phyloP scores from a whole-genome alignment of 192 early-diverging fungal species.

The Phycomyces nitens region DNA sequence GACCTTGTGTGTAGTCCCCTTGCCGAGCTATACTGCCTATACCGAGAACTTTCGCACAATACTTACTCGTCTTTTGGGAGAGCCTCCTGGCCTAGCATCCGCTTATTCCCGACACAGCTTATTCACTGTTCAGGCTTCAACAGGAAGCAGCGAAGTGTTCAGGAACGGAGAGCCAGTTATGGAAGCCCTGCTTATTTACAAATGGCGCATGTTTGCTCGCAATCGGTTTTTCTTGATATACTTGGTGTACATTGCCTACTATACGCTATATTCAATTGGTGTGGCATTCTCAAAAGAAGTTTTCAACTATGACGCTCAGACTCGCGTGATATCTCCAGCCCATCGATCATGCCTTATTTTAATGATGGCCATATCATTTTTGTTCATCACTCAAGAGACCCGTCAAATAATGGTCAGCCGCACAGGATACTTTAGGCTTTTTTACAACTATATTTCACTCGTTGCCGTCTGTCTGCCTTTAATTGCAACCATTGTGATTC shows the following conservation, averaged over 20 bases:
- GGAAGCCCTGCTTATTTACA: slow-evolving; percentile 12
- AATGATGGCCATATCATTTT: not conserved
- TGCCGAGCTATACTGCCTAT: slow-evolving; percentile 6
- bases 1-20: slow-evolving; percentile 1
- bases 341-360: not conserved
- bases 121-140: not conserved
- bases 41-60: not conserved
- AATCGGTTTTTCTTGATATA: not conserved
- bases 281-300: slow-evolving; percentile 2
- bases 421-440: not conserved
- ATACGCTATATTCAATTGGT: not conserved
- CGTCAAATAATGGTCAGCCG: slow-evolving; percentile 7
- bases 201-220: slow-evolving; percentile 7
- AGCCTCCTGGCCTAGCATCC: not conserved
- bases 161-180: slow-evolving; percentile 12
- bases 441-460: slow-evolving; percentile 16
- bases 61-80: not conserved
- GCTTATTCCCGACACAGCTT: not conserved
- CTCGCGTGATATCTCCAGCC: not conserved
- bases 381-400: not conserved
- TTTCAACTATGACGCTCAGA: not conserved
- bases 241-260: slow-evolving; percentile 5
- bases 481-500: not conserved
- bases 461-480: not conserved
- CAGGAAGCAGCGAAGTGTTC: slow-evolving; percentile 3